phyloP scores from a whole-genome alignment of 2,329 filamentous ascomycete genomes.

The Madurella fahalii region DNA sequence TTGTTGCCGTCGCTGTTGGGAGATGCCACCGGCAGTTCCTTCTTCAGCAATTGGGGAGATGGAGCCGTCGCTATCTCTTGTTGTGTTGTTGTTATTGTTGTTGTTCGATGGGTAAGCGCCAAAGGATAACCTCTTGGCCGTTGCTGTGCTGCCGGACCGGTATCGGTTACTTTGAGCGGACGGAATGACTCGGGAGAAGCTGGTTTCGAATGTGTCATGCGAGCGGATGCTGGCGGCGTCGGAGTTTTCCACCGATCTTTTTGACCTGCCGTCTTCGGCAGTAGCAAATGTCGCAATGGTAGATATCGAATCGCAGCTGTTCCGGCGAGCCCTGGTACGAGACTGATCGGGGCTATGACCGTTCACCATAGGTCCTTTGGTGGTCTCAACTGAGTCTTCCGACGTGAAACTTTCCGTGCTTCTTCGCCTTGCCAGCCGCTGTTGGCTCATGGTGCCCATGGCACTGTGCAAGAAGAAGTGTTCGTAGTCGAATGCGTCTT shows the following conservation, averaged over 20 bases:
- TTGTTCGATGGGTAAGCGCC: constrained; percentile 2
- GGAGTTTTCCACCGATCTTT: constrained; percentile 31
- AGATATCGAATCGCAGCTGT: constrained; percentile 48
- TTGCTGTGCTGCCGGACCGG: constrained; percentile 29
- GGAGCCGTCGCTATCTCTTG: constrained; percentile 22
- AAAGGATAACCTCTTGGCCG: constrained; percentile 15
- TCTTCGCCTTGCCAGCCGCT: constrained; percentile 41
- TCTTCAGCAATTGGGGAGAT: constrained; percentile 27
- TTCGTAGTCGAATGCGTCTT: constrained; percentile 95
- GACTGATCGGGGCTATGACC: constrained; percentile 9
- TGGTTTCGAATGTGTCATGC: constrained; percentile 8
- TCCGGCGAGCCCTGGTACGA: constrained; percentile 33
- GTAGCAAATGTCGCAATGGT: constrained; percentile 55
- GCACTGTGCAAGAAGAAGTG: constrained; percentile 93
- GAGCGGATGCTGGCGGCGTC: constrained; percentile 16
- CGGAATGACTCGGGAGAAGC: constrained; percentile 23
- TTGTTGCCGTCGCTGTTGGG: background rate
- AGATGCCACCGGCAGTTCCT: constrained; percentile 9
- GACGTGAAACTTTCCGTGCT: constrained; percentile 55
- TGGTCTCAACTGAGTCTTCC: constrained; percentile 59
- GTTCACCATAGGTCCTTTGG: constrained; percentile 43
- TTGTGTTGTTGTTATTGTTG: constrained; percentile 2
- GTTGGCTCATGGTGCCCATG: constrained; percentile 69
- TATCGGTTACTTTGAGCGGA: constrained; percentile 23
- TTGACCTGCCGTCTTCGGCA: constrained; percentile 47